A percentile compares a stretch with the other conserved stretches of the same genome.
Conservation (phyloP, 179 eudicot species). For the Dionaea muscipula region DNA sequence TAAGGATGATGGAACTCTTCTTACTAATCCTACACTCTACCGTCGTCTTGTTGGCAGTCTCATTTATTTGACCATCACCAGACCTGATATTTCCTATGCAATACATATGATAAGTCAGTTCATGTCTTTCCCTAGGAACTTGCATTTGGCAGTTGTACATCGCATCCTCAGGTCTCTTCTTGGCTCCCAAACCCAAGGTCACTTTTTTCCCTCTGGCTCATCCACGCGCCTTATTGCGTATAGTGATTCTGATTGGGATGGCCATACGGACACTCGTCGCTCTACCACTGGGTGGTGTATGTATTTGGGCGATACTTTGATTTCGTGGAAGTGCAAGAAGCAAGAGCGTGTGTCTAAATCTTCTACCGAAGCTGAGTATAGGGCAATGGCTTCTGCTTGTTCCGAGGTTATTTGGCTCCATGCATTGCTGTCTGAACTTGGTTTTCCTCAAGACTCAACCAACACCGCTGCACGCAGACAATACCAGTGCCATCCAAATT, state of each 20-base stretch:
- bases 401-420: background rate
- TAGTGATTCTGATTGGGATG: slow-evolving; percentile 2
- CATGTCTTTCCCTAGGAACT: background rate
- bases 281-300: too few relatives aligned
- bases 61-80: background rate
- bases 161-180: background rate
- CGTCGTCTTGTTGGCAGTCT: background rate
- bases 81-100: background rate
- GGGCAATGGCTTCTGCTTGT: background rate
- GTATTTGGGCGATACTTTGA: background rate
- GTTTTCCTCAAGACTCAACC: background rate
- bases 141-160: background rate
- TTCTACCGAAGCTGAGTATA: too few relatives aligned
- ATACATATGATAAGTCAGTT: background rate
- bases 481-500: background rate
- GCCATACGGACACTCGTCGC: background rate
- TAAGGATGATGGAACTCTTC: background rate
- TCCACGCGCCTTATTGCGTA: background rate
- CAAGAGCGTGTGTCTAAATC: slow-evolving; percentile 8
- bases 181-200: background rate
- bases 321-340: slow-evolving; percentile 15
- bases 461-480: background rate
- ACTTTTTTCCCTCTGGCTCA: slow-evolving; percentile 1
- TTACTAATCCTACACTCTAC: background rate
- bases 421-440: background rate